Evolutionary conservation across 139 green algal species (phyloP), one percentile per base, ranked within the genome.

Genomic region (Trebouxia sp.): DNA sequence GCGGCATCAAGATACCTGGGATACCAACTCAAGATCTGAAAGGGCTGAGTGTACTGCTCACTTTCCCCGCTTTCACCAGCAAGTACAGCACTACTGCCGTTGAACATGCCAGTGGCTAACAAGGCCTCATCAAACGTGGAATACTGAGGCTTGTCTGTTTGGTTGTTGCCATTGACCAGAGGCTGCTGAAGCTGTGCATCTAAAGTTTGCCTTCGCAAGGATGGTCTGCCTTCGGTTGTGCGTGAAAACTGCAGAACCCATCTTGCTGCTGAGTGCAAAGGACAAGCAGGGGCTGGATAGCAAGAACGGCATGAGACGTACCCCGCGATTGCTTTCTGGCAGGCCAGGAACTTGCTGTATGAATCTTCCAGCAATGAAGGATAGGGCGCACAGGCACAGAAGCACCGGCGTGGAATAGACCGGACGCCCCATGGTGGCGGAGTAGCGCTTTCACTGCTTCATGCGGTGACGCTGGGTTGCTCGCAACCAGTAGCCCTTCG

Each of bases 11-110:
- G 50, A 41, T 47, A 85, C 81, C 88, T 84, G 0, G 88, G 88
- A 48, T 87, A 83, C 78, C 83, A 85, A 43, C 47, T 81, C 24
- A 91, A 75, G 37, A 88, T 26, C 70, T 92, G 88, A 28, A 85
- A 81, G 15, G 85, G 80, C 58, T 88, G 84, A 10, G 53, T 51
- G 42, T 72, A 72, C 37, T 72, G 62, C 12, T 72, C 62, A 41
- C 32, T 45, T 5, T 42, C 35, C 4, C 62, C 62, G 12, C 62
- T 72, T 72, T 43, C 62, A 35, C 62, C 62, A 72, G 62, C 28
- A 8, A 7, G 9, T 10, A 72, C 62, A 5, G 62, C n/a, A 26
- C 62, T 35, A 30, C 35, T 43, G 35, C 35, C 32, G 3, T 22
- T 24, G 14, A 80, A 47, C 48, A 66, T 30, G 45, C 38, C 45